These are phyloP conservation scores for Pythium guiyangense DNA, from an alignment of 352 stramenopile species.

Conservation along the genomic window DNA sequence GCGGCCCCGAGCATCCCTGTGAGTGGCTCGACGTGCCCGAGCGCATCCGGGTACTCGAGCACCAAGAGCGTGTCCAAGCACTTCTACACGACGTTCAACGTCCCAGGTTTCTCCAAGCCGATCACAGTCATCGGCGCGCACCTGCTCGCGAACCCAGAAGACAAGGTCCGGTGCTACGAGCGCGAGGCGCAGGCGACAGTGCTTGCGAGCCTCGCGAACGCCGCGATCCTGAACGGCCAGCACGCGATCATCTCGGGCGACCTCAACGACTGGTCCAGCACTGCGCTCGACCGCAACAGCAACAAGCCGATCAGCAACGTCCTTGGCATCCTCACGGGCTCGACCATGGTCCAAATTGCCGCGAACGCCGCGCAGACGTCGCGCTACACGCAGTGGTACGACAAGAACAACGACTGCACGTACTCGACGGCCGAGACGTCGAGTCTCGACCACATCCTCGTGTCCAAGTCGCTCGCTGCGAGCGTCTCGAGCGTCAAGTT, in stretches of 20 bases:
- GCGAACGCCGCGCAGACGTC: constrained; percentile 29
- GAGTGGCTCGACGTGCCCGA: no score
- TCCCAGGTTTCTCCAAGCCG: constrained; percentile 55
- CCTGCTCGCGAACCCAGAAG: constrained; percentile 53
- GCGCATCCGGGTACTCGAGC: no score
- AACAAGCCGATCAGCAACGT: constrained; percentile 54
- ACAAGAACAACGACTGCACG: constrained; percentile 58
- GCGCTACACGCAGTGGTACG: constrained; percentile 60
- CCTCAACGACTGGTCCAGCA: constrained; percentile 60
- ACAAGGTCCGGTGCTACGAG: constrained; percentile 50
- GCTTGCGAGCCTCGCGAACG: constrained; percentile 34
- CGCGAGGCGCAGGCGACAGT: constrained; percentile 61
- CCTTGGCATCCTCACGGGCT: constrained; percentile 38
- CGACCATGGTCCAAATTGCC: constrained; percentile 41
- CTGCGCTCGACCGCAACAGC: constrained; percentile 51
- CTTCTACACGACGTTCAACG: constrained; percentile 68
- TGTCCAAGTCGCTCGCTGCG: constrained; percentile 25
- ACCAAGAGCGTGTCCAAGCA: no score
- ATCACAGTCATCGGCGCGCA: constrained; percentile 64
- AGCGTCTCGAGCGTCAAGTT: constrained; percentile 18
- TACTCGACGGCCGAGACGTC: constrained; percentile 30
- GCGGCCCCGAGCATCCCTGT: no score
- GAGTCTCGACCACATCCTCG: constrained; percentile 10
- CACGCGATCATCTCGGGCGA: constrained; percentile 65
- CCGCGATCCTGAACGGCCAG: constrained; percentile 32